Percentiles rank a stretch among this genome's conserved stretches.
Evolutionary conservation across 805 yeast genomes (phyloP).

Genomic region (Debaryomyces maramus): DNA sequence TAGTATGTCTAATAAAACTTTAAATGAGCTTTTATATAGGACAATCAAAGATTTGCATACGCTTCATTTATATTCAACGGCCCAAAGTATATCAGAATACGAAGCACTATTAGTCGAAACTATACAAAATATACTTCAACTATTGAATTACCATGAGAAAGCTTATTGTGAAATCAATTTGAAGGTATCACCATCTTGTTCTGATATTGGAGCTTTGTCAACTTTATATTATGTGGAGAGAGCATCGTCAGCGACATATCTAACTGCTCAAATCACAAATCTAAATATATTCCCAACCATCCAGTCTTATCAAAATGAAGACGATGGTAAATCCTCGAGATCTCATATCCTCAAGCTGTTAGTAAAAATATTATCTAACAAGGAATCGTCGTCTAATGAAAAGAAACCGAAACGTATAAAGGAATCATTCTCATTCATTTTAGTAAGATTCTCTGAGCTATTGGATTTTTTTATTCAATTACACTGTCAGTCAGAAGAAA

Average conservation of each 20-base stretch:
- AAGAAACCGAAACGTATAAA: slow-evolving; percentile 16
- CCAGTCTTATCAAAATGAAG: slow-evolving; percentile 5
- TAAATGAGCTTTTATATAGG: slow-evolving; percentile 17
- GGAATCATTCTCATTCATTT: slow-evolving; percentile 17
- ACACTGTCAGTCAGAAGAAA: slow-evolving; percentile 17
- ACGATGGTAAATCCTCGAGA: background rate
- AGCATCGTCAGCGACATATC: background rate
- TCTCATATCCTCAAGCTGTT: slow-evolving; percentile 4
- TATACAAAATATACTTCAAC: slow-evolving; percentile 12
- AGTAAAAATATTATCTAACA: background rate
- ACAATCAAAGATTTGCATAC: slow-evolving; percentile 18
- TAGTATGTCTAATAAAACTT: slow-evolving; percentile 4
- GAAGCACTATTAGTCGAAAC: slow-evolving; percentile 14
- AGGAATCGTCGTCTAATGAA: slow-evolving; percentile 2
- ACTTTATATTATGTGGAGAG: slow-evolving; percentile 10
- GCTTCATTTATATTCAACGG: slow-evolving; percentile 10
- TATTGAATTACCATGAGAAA: slow-evolving; percentile 18
- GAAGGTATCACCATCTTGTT: slow-evolving; percentile 2
- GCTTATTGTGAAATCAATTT: slow-evolving; percentile 11
- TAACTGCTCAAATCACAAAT: slow-evolving; percentile 1
- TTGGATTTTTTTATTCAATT: slow-evolving; percentile 17
- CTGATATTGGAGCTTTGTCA: slow-evolving; percentile 8
- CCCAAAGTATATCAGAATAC: slow-evolving; percentile 10
- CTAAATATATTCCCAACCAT: slow-evolving; percentile 3
- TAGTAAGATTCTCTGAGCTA: slow-evolving; percentile 16